These are phyloP conservation scores for Colletotrichum shisoi DNA, from an alignment of 2,329 filamentous ascomycete species.

Conservation along the genomic window DNA sequence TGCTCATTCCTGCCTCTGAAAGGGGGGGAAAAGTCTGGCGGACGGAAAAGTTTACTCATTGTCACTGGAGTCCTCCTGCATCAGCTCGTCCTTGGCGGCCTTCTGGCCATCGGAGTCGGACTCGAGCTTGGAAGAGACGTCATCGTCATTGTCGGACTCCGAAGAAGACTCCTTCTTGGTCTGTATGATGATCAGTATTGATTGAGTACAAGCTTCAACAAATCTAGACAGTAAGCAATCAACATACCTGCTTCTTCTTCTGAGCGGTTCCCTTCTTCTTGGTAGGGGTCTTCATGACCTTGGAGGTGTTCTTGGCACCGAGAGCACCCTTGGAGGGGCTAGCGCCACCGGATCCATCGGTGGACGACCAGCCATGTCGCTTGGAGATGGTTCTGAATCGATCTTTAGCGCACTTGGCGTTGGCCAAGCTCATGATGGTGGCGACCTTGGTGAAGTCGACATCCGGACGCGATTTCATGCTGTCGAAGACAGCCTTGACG, in stretches of 20 bases:
- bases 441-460: slow-evolving; percentile 55
- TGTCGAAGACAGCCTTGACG: slow-evolving; percentile 54
- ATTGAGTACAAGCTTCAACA: not conserved
- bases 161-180: not conserved
- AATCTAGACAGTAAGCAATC: not conserved
- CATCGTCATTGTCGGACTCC: slow-evolving; percentile 21
- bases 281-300: slow-evolving; percentile 48
- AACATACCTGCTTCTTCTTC: slow-evolving; percentile 41
- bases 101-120: slow-evolving; percentile 33
- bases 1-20: not conserved
- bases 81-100: slow-evolving; percentile 11
- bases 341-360: slow-evolving; percentile 25
- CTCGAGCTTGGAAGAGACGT: slow-evolving; percentile 25
- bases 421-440: slow-evolving; percentile 46
- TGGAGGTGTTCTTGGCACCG: slow-evolving; percentile 40
- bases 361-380: slow-evolving; percentile 52
- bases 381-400: slow-evolving; percentile 53
- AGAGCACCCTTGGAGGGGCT: slow-evolving; percentile 43
- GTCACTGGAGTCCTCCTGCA: not conserved
- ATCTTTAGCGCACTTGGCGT: slow-evolving; percentile 54
- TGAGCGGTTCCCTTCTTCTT: slow-evolving; percentile 46
- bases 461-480: slow-evolving; percentile 52
- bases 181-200: not conserved
- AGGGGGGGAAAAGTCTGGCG: not conserved
- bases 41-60: not conserved